Base-by-base conservation (phyloP, 1,139 yeast species). In the Debaryomyces sp. region DNA sequence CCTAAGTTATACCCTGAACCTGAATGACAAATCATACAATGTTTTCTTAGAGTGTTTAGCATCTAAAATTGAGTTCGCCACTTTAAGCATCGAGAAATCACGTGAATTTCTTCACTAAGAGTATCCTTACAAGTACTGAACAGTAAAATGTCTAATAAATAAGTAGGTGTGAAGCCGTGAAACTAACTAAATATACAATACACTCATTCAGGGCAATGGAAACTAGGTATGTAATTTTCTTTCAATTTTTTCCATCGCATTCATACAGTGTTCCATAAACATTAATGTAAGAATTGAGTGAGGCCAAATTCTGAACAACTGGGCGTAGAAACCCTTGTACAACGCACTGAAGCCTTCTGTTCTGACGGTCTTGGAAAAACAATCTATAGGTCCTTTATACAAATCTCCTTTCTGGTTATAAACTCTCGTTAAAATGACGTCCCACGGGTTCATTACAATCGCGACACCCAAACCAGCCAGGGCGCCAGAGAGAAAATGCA, bases 361-460 rank as follows among this genome's bases (percentile, higher is more conserved):
- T 50, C 72, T 75, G 29, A 92, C 80, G 0, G 97, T 92, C 70
- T 94, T 92, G 50, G 82, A 63, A 50, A 91, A 75, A 73, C 99
- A 94, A 68, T 94, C 99, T 21, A 91, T 60, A 1, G 97, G 96
- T 4, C 96, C 96, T 51, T 73, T 79, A 71, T 94, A 94, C 50
- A 88, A 79, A 60, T 89, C 81, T 35, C 97, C 97, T 68, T 86
- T 89, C 67, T 94, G 98, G 68, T 94, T 94, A 71, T 92, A 94
- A 68, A 95, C 87, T 71, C 99, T 81, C 1, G 99, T 94, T 70
- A 94, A 76, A 47, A 94, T 81, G 47, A 94, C 98, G 67, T 94
- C 99, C 84, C 96, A 90, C 13, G 98, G 98, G 66, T 91, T 92
- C 97, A 95, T 92, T 35, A 89, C 97, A 32, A 92, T 77, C 47